Evolutionary conservation across 2,329 filamentous ascomycete species (phyloP).

Genomic region (Aspergillus fumigatiaffinis): DNA sequence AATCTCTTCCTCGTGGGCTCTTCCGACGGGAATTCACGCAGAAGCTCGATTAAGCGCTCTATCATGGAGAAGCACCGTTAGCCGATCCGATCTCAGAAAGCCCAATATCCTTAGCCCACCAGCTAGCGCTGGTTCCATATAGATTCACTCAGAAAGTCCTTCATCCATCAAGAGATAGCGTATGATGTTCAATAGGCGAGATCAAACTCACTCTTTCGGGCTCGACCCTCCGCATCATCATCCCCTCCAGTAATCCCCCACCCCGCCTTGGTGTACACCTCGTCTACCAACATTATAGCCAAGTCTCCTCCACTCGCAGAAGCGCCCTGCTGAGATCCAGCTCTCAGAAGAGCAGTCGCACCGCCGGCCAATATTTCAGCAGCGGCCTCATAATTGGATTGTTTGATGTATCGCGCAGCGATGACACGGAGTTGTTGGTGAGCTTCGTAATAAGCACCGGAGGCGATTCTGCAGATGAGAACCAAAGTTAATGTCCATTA

Average conservation of each 20-base stretch:
- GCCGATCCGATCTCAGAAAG: neutral
- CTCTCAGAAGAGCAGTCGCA: conserved; percentile 69
- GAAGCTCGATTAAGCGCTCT: conserved; percentile 67
- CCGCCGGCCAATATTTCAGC: conserved; percentile 83
- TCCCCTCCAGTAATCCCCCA: conserved; percentile 54
- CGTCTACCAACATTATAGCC: conserved; percentile 78
- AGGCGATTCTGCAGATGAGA: conserved; percentile 61
- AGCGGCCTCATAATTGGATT: conserved; percentile 76
- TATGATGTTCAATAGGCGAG: neutral
- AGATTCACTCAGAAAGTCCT: neutral
- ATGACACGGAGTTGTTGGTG: conserved; percentile 97
- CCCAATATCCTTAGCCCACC: neutral
- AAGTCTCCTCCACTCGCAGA: conserved; percentile 90
- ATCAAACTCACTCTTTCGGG: conserved; percentile 50
- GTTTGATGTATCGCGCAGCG: conserved; percentile 88
- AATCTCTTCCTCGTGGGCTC: conserved; percentile 94
- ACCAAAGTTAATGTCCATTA: conserved; percentile 12
- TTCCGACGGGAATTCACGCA: conserved; percentile 73
- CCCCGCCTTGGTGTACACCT: conserved; percentile 85
- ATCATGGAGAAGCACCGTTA: conserved; percentile 7
- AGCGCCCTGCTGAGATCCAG: conserved; percentile 70
- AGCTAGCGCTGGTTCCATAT: neutral
- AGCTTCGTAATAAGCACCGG: conserved; percentile 95
- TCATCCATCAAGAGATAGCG: neutral
- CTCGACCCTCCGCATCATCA: conserved; percentile 61